Percentiles rank a stretch among this genome's conserved stretches.
Conservation (phyloP, 495 filamentous ascomycete genomes). For the Penicilliopsis zonata region DNA sequence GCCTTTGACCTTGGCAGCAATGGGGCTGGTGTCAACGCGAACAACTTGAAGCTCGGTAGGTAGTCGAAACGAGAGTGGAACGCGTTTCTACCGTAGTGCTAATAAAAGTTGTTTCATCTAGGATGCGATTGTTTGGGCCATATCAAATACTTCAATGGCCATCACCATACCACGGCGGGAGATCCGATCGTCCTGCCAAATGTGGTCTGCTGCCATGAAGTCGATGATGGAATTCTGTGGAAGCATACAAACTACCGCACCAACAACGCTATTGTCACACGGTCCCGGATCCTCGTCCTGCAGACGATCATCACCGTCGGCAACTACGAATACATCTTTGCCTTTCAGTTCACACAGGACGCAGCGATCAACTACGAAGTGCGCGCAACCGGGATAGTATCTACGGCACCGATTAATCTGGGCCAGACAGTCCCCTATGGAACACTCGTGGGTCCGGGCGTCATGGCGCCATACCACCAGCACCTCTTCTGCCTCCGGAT, state of each 20-base stretch:
- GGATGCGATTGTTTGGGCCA: slow-evolving; percentile 54
- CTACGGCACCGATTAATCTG: slow-evolving; percentile 59
- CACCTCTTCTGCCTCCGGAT: slow-evolving; percentile 84
- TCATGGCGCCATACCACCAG: slow-evolving; percentile 69
- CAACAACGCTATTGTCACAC: slow-evolving; percentile 40
- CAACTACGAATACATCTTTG: slow-evolving; percentile 82
- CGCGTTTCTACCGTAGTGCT: not conserved
- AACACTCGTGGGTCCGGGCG: slow-evolving; percentile 75
- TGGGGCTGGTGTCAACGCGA: slow-evolving; percentile 54
- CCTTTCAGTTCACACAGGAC: slow-evolving; percentile 74
- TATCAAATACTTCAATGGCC: slow-evolving; percentile 51
- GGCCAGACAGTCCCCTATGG: slow-evolving; percentile 50
- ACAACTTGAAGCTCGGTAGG: slow-evolving; percentile 46
- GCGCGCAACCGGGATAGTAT: slow-evolving; percentile 77
- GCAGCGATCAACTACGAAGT: slow-evolving; percentile 71
- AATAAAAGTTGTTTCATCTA: slow-evolving; percentile 1
- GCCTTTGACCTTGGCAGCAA: slow-evolving; percentile 62
- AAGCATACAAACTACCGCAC: slow-evolving; percentile 62
- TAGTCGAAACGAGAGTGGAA: not conserved
- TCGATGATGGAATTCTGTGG: slow-evolving; percentile 55
- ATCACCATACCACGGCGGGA: slow-evolving; percentile 39
- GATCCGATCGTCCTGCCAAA: slow-evolving; percentile 40
- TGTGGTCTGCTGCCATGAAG: slow-evolving; percentile 53
- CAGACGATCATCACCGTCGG: slow-evolving; percentile 71
- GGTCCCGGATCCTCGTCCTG: slow-evolving; percentile 44